A percentile compares a stretch with the other conserved stretches of the same genome.
Conservation (phyloP, 495 filamentous ascomycete species). For the Glutinoglossum americanum region DNA sequence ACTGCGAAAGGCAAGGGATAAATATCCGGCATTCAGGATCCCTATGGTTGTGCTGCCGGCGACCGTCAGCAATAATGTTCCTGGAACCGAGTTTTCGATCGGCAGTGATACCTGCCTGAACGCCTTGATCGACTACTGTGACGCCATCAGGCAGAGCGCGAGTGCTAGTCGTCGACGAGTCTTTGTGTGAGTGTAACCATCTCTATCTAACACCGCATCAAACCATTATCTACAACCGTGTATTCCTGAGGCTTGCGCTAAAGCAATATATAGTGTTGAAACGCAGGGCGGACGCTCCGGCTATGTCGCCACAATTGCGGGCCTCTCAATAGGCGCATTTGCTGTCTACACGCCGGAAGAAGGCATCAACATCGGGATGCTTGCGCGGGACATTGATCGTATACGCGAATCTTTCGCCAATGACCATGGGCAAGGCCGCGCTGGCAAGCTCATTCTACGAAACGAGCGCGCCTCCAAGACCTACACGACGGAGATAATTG, state of each 20-base stretch:
- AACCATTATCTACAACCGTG: not conserved
- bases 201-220: not conserved
- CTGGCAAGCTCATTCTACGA: slow-evolving; percentile 81
- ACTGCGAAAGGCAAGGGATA: slow-evolving; percentile 53
- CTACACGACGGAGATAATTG: slow-evolving; percentile 81
- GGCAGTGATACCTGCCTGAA: slow-evolving; percentile 96
- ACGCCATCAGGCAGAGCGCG: slow-evolving; percentile 90
- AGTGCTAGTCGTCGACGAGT: slow-evolving; percentile 79
- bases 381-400: slow-evolving; percentile 75
- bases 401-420: slow-evolving; percentile 65
- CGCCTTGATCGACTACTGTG: slow-evolving; percentile 88
- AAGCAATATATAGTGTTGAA: slow-evolving; percentile 32
- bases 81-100: slow-evolving; percentile 89
- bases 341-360: slow-evolving; percentile 97
- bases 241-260: not conserved
- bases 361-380: slow-evolving; percentile 83
- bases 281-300: slow-evolving; percentile 90
- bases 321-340: slow-evolving; percentile 72
- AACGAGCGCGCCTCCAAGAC: slow-evolving; percentile 82
- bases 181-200: slow-evolving; percentile 36
- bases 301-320: slow-evolving; percentile 81
- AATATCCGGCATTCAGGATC: slow-evolving; percentile 73
- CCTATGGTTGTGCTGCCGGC: slow-evolving; percentile 83
- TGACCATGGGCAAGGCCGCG: slow-evolving; percentile 76
- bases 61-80: slow-evolving; percentile 98